Evolutionary conservation across 2,329 filamentous ascomycete species (phyloP), one percentile per base, ranked within the genome.

Genomic region (Phialophora chinensis): DNA sequence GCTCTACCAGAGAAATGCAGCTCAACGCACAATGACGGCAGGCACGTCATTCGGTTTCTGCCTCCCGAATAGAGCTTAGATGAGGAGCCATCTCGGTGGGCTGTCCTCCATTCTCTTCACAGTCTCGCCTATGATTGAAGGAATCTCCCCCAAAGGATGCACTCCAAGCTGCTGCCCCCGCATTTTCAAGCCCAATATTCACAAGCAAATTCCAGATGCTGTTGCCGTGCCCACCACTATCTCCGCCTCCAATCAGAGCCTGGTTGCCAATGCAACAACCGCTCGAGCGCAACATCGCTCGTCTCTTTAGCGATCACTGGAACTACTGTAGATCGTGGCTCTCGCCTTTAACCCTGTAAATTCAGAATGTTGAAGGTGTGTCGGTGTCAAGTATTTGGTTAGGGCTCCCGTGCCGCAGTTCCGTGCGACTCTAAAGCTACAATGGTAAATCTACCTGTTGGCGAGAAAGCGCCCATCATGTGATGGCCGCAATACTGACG

Each of bases 1-100:
- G 53, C 53, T 55, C 53, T 33, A 3, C 17, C 38, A 44, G 38
- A 44, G 14, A 44, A n/a, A 17, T 20, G 38, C 38, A 44, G 38
- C 38, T 44, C 25, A 61, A 60, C 49, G 57, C 57, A 60, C 57
- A 60, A 61, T 61, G 59, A 61, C 59, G 59, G 47, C 6, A 38
- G 29, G 59, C 59, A 61, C 59, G 59, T 61, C 59, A 61, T 53
- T 52, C 17, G 29, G 59, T 61, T 54, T 38, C 59, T 50, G 59
- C 47, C 49, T 61, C 59, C 59, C 59, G 12, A n/a, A 31, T 61
- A 33, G 33, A 44, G 59, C 49, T 7, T 61, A 61, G 59, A n/a
- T 3, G n/a, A 31, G n/a, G 11, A 47, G 33, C 6, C 12, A 6
- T 53, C 31, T n/a, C 4, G 33, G 49, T 27, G 17, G 47, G 57